A percentile compares a stretch with the other conserved stretches of the same genome.
Conservation (phyloP, 2,329 filamentous ascomycete species). For the Akanthomyces lecanii region DNA sequence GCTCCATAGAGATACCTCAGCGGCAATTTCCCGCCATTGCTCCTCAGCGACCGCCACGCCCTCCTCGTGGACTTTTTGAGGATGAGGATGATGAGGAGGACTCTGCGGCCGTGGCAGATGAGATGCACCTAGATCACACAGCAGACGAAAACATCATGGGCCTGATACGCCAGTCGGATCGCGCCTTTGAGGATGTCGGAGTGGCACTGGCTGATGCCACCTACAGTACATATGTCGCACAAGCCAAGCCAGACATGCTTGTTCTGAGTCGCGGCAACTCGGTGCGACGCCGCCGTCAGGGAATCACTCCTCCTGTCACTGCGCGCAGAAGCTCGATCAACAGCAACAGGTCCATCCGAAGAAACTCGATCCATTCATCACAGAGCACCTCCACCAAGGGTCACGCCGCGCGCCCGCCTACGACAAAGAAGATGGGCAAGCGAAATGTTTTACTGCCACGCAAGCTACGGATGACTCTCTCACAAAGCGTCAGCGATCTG, state of each 20-base stretch:
- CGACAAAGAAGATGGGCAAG: constrained; percentile 16
- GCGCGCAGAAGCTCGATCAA: not conserved
- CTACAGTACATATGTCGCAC: constrained; percentile 19
- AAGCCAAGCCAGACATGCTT: not conserved
- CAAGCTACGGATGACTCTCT: constrained; percentile 44
- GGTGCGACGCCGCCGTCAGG: not conserved
- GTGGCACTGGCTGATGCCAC: constrained; percentile 36
- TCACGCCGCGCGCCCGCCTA: not conserved
- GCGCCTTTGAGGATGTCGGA: constrained; percentile 45
- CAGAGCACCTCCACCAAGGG: constrained; percentile 4
- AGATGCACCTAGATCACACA: not conserved
- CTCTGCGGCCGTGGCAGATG: not conserved
- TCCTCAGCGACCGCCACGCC: constrained; percentile 15
- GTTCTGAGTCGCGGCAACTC: constrained; percentile 1
- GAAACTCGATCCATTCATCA: not conserved
- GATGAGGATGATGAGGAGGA: constrained; percentile 1
- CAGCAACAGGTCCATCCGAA: not conserved
- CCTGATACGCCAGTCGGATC: constrained; percentile 47
- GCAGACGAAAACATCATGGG: constrained; percentile 35
- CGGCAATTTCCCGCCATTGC: not conserved
- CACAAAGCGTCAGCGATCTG: constrained; percentile 54
- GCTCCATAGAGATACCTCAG: not conserved
- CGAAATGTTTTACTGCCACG: constrained; percentile 10
- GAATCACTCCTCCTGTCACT: not conserved
- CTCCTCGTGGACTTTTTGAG: constrained; percentile 12